Conservation (phyloP, 2,329 filamentous ascomycete species). For the Akanthomyces uredinophilus region DNA sequence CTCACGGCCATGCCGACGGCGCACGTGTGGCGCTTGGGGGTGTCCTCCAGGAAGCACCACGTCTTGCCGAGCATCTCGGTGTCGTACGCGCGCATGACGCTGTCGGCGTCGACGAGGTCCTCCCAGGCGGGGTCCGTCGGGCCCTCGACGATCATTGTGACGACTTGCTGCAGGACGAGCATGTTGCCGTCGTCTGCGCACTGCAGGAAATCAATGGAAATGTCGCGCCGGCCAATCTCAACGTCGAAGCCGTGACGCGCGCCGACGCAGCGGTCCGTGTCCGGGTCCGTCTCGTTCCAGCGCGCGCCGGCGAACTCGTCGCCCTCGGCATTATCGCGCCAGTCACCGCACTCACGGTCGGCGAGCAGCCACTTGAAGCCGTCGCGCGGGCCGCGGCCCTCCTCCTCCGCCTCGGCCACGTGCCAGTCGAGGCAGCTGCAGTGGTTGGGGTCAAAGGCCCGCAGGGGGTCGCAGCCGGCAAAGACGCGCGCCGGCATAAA, state of each 20-base stretch:
- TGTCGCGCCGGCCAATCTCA: not conserved
- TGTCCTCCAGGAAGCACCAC: not conserved
- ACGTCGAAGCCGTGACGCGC: not conserved
- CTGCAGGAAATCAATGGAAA: not conserved
- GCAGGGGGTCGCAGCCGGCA: not conserved
- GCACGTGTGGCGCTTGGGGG: not conserved
- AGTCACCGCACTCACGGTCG: not conserved
- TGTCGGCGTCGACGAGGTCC: not conserved
- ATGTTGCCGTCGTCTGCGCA: not conserved
- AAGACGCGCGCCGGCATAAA: not conserved
- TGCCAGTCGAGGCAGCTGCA: conserved; percentile 10
- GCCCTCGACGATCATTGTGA: not conserved
- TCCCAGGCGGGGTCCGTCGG: not conserved
- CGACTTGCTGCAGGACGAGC: not conserved
- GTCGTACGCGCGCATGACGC: not conserved
- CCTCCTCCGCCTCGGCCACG: not conserved
- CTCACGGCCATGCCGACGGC: not conserved
- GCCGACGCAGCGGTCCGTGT: not conserved
- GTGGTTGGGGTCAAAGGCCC: conserved; percentile 9
- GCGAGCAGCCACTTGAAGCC: conserved; percentile 4
- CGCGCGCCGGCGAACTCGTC: not conserved
- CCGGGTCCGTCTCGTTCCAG: not conserved
- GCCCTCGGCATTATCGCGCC: not conserved
- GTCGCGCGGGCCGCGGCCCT: not conserved
- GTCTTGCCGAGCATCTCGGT: not conserved